Evolutionary conservation across 768 basidiomycete genomes (phyloP), one percentile per base, ranked within the genome.

Genomic region (Sarcodon aspratus): DNA sequence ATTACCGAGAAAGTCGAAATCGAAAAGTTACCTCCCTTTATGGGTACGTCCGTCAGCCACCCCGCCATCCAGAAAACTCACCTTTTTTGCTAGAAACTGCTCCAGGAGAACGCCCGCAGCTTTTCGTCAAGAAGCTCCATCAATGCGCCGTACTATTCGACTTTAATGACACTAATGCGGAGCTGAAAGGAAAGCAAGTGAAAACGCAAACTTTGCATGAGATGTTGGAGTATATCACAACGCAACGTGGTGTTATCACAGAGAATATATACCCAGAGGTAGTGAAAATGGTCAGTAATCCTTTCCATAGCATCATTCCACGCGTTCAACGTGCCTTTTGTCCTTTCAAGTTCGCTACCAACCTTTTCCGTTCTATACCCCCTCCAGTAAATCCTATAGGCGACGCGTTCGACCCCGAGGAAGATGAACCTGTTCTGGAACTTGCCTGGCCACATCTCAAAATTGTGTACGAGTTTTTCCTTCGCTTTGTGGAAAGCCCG

Each of bases 391-490:
- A 99, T 61, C 96, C 96, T 6, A 88, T 82, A 10, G 96, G 96
- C 48, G 96, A 99, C 64, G 96, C 95, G 1, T 99, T 96, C 62
- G 96, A 99, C 63, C 96, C 96, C 17, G 96, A 99, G 67, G 96
- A 99, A 69, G 96, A 99, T 59, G 96, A 99, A 55, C 96, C 96
- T 7, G 96, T 99, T 2, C 77, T 99, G 51, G 96, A 99, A 63
- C 85, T 98, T 50, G 96, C 96, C 27, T 99, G 96, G 96, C 96
- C 96, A 36, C 96, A 99, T 65, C 77, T 99, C 49, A 94, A 99
- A 65, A 94, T 99, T 56, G 96, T 99, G 47, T 99, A 99, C 70
- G 96, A 99, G 67, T 97, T 99, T 68, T 99, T 99, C 79, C 82
- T 99, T 33, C 86, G 96, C 36, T 99, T 99, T 62, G 88, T 99